These are phyloP conservation scores for Buddleja alternifolia DNA, from an alignment of 257 asterid genomes.

Conservation along the genomic window DNA sequence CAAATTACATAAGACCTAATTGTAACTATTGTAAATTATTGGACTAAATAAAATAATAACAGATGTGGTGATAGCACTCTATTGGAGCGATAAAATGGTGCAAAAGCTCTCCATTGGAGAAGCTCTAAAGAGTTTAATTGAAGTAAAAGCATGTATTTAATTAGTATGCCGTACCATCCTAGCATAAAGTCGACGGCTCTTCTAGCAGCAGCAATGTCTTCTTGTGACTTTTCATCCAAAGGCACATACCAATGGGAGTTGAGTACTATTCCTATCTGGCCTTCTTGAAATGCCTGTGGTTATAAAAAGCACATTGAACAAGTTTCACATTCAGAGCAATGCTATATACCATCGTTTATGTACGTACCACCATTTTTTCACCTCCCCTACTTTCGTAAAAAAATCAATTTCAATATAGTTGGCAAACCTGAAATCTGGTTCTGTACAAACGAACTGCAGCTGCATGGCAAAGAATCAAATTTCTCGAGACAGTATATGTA, in stretches of 20 bases:
- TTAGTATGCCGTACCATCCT: conserved; percentile 13
- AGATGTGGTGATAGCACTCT: too few relatives aligned
- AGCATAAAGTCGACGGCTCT: conserved; percentile 8
- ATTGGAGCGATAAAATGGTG: too few relatives aligned
- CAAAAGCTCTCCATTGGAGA: too few relatives aligned
- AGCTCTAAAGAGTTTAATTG: not conserved
- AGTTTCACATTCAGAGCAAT: not conserved
- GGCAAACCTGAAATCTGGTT: not conserved
- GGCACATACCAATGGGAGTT: not conserved
- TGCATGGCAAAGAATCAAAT: conserved; percentile 38
- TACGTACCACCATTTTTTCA: too few relatives aligned
- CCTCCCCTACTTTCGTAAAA: not conserved
- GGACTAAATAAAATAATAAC: too few relatives aligned
- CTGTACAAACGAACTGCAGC: conserved; percentile 27
- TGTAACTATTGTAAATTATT: too few relatives aligned
- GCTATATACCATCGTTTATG: too few relatives aligned
- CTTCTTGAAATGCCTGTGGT: conserved; percentile 3
- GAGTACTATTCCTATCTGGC: not conserved
- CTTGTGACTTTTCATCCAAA: not conserved
- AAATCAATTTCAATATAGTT: not conserved
- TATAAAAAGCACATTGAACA: not conserved
- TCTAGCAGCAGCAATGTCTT: not conserved
- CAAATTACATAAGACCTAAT: too few relatives aligned
- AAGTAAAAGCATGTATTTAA: conserved; percentile 1
- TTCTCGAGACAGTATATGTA: conserved; percentile 29